These are phyloP conservation scores for Stemphylium vesicarium DNA, from an alignment of 2,329 filamentous ascomycete genomes.

Conservation along the genomic window DNA sequence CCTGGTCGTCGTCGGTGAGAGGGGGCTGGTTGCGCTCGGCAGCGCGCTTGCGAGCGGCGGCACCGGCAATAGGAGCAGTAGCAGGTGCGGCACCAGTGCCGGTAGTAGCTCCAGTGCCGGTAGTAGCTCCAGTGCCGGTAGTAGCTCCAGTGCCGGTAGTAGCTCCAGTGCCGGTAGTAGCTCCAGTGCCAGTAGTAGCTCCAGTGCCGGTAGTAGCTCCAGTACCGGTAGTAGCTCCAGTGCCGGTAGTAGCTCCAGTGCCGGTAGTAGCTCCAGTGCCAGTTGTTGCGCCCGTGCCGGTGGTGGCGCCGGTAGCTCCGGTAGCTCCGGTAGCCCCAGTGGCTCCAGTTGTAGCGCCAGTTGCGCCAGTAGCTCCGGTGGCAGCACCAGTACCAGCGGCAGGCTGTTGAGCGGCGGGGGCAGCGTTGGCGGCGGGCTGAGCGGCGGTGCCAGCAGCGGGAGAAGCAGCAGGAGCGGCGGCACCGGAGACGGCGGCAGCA, in stretches of 20 bases:
- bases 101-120: not conserved
- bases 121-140: slow-evolving; percentile 4
- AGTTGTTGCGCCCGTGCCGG: slow-evolving; percentile 6
- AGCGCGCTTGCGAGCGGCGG: slow-evolving; percentile 27
- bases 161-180: slow-evolving; percentile 11
- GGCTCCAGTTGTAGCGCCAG: slow-evolving; percentile 1
- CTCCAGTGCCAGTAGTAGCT: not conserved
- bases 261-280: slow-evolving; percentile 10
- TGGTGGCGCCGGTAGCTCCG: slow-evolving; percentile 6
- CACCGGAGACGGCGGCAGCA: too few relatives aligned
- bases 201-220: slow-evolving; percentile 7
- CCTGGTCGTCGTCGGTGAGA: slow-evolving; percentile 44
- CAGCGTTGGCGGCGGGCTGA: slow-evolving; percentile 5
- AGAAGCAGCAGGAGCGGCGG: too few relatives aligned
- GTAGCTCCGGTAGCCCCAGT: slow-evolving; percentile 12
- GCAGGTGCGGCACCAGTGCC: slow-evolving; percentile 4
- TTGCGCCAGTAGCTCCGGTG: slow-evolving; percentile 12
- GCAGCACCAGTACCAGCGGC: slow-evolving; percentile 1
- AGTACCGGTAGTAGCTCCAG: slow-evolving; percentile 10
- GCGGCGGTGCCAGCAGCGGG: slow-evolving; percentile 6
- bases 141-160: slow-evolving; percentile 1
- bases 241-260: slow-evolving; percentile 1
- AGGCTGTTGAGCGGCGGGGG: slow-evolving; percentile 5
- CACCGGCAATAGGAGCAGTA: slow-evolving; percentile 7
- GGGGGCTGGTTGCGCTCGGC: slow-evolving; percentile 21